A percentile compares a stretch with the other conserved stretches of the same genome.
Evolutionary conservation across 2,329 filamentous ascomycete genomes (phyloP).

Genomic region (Cytospora schulzeri): DNA sequence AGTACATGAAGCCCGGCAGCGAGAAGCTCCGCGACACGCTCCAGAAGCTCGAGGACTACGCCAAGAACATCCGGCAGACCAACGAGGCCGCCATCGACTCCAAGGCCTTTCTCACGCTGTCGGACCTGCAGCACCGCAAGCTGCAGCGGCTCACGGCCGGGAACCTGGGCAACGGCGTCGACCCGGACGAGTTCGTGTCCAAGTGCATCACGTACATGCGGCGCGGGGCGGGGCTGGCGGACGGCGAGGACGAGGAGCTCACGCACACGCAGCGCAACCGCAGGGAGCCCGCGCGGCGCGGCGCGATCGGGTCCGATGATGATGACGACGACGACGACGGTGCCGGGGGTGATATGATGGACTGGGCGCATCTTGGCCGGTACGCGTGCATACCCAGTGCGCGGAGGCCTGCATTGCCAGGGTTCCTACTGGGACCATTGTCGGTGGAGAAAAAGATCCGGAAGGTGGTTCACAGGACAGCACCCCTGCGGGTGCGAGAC

Average conservation of each 20-base stretch:
- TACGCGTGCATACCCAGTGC: slow-evolving; percentile 75
- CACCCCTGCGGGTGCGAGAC: slow-evolving; percentile 68
- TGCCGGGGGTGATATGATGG: slow-evolving; percentile 74
- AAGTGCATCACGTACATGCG: slow-evolving; percentile 91
- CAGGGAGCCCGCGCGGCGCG: slow-evolving; percentile 33
- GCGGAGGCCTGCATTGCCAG: slow-evolving; percentile 72
- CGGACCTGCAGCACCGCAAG: slow-evolving; percentile 79
- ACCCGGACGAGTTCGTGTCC: slow-evolving; percentile 88
- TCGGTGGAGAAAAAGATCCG: slow-evolving; percentile 85
- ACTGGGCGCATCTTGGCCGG: slow-evolving; percentile 83
- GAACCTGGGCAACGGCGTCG: slow-evolving; percentile 72
- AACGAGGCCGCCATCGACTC: slow-evolving; percentile 90
- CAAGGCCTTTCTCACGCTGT: slow-evolving; percentile 77
- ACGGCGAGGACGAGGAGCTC: slow-evolving; percentile 53
- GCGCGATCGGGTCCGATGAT: slow-evolving; percentile 42
- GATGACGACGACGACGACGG: slow-evolving; percentile 65
- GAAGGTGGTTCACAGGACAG: slow-evolving; percentile 69
- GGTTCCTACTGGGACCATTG: slow-evolving; percentile 85
- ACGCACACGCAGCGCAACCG: slow-evolving; percentile 52
- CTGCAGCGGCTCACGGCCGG: slow-evolving; percentile 74
- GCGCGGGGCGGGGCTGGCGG: slow-evolving; percentile 58
- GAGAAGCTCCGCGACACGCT: slow-evolving; percentile 68
- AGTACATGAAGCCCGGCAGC: slow-evolving; percentile 68
- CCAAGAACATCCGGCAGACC: slow-evolving; percentile 78
- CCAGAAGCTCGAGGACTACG: slow-evolving; percentile 64